Base-by-base conservation (phyloP, 2,329 filamentous ascomycete species). In the Passalora sequoiae region DNA sequence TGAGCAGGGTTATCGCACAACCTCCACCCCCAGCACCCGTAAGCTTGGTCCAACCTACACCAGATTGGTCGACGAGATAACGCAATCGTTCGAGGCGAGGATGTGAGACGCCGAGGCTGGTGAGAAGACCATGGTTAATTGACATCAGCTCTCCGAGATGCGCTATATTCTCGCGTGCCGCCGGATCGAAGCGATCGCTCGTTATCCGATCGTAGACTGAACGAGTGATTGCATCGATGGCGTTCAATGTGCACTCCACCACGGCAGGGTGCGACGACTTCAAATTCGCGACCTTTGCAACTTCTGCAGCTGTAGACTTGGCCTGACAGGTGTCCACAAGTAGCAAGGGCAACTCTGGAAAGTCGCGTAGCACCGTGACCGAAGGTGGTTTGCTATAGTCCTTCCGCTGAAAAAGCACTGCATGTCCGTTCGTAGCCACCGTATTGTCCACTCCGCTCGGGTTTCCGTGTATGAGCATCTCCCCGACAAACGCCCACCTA, bases 391-490 rank as follows among this genome's bases (percentile, higher is more conserved):
- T 73, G 32, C 38, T 56, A 64, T 89, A 87, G 62, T 94, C 84
- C 38, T 73, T 77, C 40, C 89, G 78, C 59, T 91, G 84, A 69
- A 94, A 98, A 2, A 97, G 73, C 1, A 98, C 89, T 0, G 89
- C 92, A 68, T 95, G 96, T 44, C 92, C 92, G 59, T 94, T 86
- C 9, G 89, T 86, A 9, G 91, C 78, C 20, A 98, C 91, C 2
- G 92, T 98, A 66, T 98, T 98, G 68, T 98, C 92, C 31, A 98
- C 87, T 0, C 92, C 92, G 0, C 88, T 95, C 1, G 92, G 92
- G 60, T 94, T 97, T 27, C 91, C 92, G 62, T 98, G 92, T 51
- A 97, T 96, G 67, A 89, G 92, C 80, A 97, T 85, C 66, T 98
- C 92, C 17, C 85, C 85, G 1, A 98, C 92, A 66, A 96, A 97